Percentiles rank a stretch among this genome's conserved stretches.
Conservation (phyloP, 2,329 filamentous ascomycete species). For the Paraphaeosphaeria minitans region DNA sequence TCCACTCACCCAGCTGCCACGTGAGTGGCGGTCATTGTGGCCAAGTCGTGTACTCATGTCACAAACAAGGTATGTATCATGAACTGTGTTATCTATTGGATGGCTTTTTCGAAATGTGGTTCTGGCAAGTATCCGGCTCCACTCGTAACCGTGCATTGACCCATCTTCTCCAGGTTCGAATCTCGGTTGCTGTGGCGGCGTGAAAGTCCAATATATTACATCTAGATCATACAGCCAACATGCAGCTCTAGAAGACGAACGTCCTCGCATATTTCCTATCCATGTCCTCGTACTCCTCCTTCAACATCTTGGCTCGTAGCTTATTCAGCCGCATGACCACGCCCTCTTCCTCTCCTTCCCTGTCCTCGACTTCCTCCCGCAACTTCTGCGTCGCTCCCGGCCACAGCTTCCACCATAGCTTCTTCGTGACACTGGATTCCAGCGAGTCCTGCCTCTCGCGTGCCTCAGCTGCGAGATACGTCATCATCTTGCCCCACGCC, state of each 20-base stretch:
- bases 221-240: background rate
- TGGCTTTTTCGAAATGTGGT: no score
- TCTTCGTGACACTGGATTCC: constrained; percentile 25
- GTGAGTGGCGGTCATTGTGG: no score
- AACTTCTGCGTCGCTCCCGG: constrained; percentile 26
- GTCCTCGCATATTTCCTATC: constrained; percentile 43
- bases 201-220: background rate
- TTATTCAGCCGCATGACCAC: constrained; percentile 42
- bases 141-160: no score
- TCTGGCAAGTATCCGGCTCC: no score
- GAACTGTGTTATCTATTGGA: no score
- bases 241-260: constrained; percentile 38
- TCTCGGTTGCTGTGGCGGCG: background rate
- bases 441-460: constrained; percentile 38
- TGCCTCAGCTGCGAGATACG: constrained; percentile 60
- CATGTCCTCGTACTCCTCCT: constrained; percentile 43
- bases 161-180: background rate
- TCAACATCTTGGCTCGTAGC: constrained; percentile 39
- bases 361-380: constrained; percentile 36
- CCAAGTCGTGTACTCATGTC: no score
- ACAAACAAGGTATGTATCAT: no score
- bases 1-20: no score
- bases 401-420: constrained; percentile 34
- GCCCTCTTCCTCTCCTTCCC: constrained; percentile 44
- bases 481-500: constrained; percentile 85